phyloP scores from a whole-genome alignment of 768 basidiomycete species.

The Termitomyces sp. region DNA sequence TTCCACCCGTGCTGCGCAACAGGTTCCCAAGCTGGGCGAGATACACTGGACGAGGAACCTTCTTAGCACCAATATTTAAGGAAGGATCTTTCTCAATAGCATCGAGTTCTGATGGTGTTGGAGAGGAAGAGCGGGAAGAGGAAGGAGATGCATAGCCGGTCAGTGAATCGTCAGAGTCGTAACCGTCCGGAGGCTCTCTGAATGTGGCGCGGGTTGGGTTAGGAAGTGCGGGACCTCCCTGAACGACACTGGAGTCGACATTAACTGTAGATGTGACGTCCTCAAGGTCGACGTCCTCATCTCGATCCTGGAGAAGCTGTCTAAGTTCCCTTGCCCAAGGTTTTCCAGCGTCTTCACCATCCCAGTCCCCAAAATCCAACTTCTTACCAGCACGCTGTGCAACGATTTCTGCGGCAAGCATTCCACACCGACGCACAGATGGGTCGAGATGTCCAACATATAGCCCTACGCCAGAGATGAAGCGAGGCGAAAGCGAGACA shows the following conservation, averaged over 20 bases:
- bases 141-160: constrained; percentile 69
- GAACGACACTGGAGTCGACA: neutral
- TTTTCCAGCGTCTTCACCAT: constrained; percentile 62
- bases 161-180: constrained; percentile 84
- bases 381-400: constrained; percentile 57
- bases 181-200: constrained; percentile 22
- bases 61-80: constrained; percentile 62
- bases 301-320: constrained; percentile 39
- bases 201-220: constrained; percentile 15
- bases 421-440: constrained; percentile 79
- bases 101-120: constrained; percentile 72
- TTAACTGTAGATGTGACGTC: constrained; percentile 4
- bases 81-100: constrained; percentile 87
- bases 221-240: neutral
- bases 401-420: constrained; percentile 85
- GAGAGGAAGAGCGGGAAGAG: constrained; percentile 71
- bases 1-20: constrained; percentile 54
- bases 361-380: constrained; percentile 82
- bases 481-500: constrained; percentile 48
- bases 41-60: constrained; percentile 81
- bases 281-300: constrained; percentile 41
- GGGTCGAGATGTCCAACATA: constrained; percentile 79
- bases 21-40: constrained; percentile 78
- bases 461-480: constrained; percentile 62
- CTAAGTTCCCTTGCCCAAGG: constrained; percentile 63